Conservation (phyloP, 352 stramenopile genomes). For the Phytophthora agathidicida region DNA sequence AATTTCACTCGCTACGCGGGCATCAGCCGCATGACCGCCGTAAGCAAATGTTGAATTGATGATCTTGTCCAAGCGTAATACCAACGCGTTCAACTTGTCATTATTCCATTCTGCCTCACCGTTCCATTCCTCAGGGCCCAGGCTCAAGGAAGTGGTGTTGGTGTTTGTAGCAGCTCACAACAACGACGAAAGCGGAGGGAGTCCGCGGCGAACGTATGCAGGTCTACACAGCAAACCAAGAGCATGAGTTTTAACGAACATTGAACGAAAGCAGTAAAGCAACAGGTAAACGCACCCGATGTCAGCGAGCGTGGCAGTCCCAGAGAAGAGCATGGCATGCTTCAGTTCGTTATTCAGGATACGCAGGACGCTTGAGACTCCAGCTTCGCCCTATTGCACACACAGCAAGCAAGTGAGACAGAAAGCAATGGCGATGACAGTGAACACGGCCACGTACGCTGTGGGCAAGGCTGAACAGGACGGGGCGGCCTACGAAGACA, state of each 20-base stretch:
- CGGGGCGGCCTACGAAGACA: conserved; percentile 93
- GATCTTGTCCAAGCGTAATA: too few relatives aligned
- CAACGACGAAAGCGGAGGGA: conserved; percentile 17
- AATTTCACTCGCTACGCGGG: too few relatives aligned
- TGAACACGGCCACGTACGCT: conserved; percentile 54
- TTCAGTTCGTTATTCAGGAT: conserved; percentile 93
- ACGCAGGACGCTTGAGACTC: conserved; percentile 85
- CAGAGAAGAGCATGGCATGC: conserved; percentile 90
- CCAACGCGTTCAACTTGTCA: conserved; percentile 9
- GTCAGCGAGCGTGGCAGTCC: conserved; percentile 57
- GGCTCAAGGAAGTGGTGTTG: too few relatives aligned
- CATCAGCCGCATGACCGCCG: too few relatives aligned
- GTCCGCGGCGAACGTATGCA: conserved; percentile 29
- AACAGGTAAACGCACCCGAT: conserved; percentile 61
- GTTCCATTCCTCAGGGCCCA: conserved; percentile 4
- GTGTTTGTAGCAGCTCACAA: too few relatives aligned
- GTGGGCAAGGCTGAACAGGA: conserved; percentile 94
- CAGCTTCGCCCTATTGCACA: conserved; percentile 68
- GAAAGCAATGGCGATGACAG: neutral
- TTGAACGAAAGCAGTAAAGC: neutral
- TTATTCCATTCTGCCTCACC: neutral
- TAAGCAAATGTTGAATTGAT: too few relatives aligned
- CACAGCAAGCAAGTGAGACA: too few relatives aligned
- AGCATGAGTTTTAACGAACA: neutral
- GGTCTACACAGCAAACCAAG: conserved; percentile 12